Percentiles rank a stretch among this genome's conserved stretches.
These are phyloP conservation scores for Neurospora sp. DNA, from an alignment of 495 filamentous ascomycete genomes.

Conservation along the genomic window DNA sequence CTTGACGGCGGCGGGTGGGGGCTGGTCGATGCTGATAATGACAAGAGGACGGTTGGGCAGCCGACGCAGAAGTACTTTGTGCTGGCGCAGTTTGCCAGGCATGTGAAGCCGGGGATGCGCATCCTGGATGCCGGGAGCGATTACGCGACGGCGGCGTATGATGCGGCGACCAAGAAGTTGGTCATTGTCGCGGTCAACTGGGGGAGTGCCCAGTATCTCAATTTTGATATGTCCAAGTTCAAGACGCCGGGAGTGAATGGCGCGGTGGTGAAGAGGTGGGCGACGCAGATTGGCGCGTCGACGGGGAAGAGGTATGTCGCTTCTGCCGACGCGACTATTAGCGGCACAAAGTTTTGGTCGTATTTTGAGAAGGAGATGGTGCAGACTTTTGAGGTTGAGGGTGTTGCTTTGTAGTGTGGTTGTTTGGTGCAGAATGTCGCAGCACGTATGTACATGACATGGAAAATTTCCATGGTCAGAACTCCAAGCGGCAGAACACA, in stretches of 20 bases:
- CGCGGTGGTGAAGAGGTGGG: slow-evolving; percentile 23
- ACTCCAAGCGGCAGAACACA: not conserved
- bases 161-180: slow-evolving; percentile 17
- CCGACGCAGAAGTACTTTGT: slow-evolving; percentile 28
- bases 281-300: slow-evolving; percentile 17
- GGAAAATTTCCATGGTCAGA: not conserved
- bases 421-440: not conserved
- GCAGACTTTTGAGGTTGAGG: slow-evolving; percentile 22
- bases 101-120: slow-evolving; percentile 25
- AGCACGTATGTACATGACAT: not conserved
- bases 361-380: slow-evolving; percentile 17
- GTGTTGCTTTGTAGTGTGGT: slow-evolving; percentile 8
- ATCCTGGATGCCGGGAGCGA: slow-evolving; percentile 25
- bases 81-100: slow-evolving; percentile 26
- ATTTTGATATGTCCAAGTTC: slow-evolving; percentile 26
- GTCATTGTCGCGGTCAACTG: slow-evolving; percentile 30
- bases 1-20: slow-evolving; percentile 28
- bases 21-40: slow-evolving; percentile 23
- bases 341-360: slow-evolving; percentile 21
- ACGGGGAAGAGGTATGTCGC: slow-evolving; percentile 22
- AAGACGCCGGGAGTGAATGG: slow-evolving; percentile 15
- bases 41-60: slow-evolving; percentile 11
- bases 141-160: slow-evolving; percentile 27
- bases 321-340: slow-evolving; percentile 17
- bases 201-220: slow-evolving; percentile 24